These are phyloP conservation scores for Gracilaria gracilis DNA, from an alignment of 23 red algal species.

Conservation along the genomic window DNA sequence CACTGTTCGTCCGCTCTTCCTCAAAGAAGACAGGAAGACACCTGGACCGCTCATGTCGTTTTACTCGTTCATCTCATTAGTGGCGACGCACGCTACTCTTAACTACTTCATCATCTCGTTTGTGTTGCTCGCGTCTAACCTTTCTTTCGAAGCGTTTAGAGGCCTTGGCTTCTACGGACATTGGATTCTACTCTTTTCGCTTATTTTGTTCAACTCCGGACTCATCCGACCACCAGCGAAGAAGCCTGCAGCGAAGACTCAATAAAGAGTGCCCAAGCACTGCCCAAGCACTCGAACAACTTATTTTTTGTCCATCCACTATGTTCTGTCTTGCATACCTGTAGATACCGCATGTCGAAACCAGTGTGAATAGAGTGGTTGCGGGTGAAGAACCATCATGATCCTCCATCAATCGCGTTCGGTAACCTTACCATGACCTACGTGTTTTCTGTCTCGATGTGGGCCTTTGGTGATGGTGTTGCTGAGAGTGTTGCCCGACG, in stretches of 20 bases:
- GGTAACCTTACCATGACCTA: too few relatives aligned
- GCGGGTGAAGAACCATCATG: too few relatives aligned
- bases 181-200: conserved; percentile 59
- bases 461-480: too few relatives aligned
- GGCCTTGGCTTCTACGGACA: conserved; percentile 82
- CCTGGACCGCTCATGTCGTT: conserved; percentile 60
- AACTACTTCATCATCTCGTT: conserved; percentile 99
- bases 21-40: conserved; percentile 62
- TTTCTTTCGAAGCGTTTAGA: conserved; percentile 67
- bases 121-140: conserved; percentile 85
- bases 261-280: conserved; percentile 58
- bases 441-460: too few relatives aligned
- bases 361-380: too few relatives aligned
- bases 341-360: background rate
- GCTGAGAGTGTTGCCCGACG: too few relatives aligned
- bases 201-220: conserved; percentile 77
- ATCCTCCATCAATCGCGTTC: too few relatives aligned
- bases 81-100: conserved; percentile 77
- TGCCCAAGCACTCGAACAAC: conserved; percentile 2
- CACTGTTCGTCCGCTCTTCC: conserved; percentile 73
- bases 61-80: conserved; percentile 52
- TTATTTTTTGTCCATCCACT: conserved; percentile 9
- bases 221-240: conserved; percentile 72
- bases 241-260: conserved; percentile 68
- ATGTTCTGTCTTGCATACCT: background rate